A percentile compares a stretch with the other conserved stretches of the same genome.
phyloP scores from a whole-genome alignment of 2,329 filamentous ascomycete species.

The Claviceps pusilla region DNA sequence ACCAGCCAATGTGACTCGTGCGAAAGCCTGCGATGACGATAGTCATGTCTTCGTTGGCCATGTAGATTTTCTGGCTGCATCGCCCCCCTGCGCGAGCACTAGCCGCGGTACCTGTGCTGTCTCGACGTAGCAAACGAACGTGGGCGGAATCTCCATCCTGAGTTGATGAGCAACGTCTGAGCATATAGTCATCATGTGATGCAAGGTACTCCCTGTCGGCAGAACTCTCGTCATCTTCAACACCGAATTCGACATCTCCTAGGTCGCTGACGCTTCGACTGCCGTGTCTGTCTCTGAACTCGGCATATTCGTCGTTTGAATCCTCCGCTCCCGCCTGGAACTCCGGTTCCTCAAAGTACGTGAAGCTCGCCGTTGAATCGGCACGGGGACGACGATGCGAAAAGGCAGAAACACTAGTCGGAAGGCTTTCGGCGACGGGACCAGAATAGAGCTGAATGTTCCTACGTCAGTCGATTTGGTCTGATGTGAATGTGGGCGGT shows the following conservation, averaged over 20 bases:
- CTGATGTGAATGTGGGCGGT: background rate
- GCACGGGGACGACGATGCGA: slow-evolving; percentile 66
- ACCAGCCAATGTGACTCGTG: slow-evolving; percentile 56
- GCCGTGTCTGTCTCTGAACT: slow-evolving; percentile 12
- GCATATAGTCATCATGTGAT: slow-evolving; percentile 29
- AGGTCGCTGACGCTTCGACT: slow-evolving; percentile 22
- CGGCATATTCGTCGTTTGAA: slow-evolving; percentile 16
- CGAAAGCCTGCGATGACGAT: slow-evolving; percentile 86
- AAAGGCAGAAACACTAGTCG: slow-evolving; percentile 84
- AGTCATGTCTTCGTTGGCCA: slow-evolving; percentile 83
- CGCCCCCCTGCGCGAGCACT: slow-evolving; percentile 50
- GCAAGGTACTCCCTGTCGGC: slow-evolving; percentile 26
- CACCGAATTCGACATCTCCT: slow-evolving; percentile 25
- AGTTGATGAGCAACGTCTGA: slow-evolving; percentile 49
- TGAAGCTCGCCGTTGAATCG: slow-evolving; percentile 77
- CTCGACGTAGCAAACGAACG: slow-evolving; percentile 53
- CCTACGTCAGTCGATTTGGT: background rate
- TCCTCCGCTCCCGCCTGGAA: slow-evolving; percentile 17
- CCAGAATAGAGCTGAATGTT: slow-evolving; percentile 61
- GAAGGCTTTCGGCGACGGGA: slow-evolving; percentile 88
- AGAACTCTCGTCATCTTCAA: slow-evolving; percentile 25
- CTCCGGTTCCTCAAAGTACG: slow-evolving; percentile 57
- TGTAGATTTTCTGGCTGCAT: slow-evolving; percentile 79
- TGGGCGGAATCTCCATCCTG: slow-evolving; percentile 41
- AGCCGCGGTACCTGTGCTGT: slow-evolving; percentile 53